These are phyloP conservation scores for Candida sp. DNA, from an alignment of 1,139 yeast species.

Conservation along the genomic window DNA sequence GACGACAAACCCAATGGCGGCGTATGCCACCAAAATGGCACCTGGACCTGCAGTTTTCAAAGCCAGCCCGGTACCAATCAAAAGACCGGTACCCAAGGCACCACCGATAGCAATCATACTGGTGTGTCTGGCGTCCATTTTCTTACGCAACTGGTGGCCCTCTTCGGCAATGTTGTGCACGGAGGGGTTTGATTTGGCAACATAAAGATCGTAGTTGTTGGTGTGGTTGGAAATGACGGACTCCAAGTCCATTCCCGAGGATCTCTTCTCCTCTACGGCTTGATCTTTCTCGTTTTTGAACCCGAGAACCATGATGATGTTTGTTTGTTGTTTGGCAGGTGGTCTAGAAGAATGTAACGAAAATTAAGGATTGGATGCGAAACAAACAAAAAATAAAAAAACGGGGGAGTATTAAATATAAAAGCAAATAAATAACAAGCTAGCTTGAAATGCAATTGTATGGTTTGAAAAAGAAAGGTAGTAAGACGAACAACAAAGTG, in stretches of 20 bases:
- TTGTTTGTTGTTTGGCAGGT: neutral
- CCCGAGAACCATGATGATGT: conserved; percentile 5
- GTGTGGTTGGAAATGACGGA: conserved; percentile 34
- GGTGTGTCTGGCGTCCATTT: conserved; percentile 71
- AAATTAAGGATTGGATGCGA: neutral
- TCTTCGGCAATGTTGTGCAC: conserved; percentile 32
- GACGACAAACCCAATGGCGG: conserved; percentile 64
- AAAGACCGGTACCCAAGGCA: conserved; percentile 53
- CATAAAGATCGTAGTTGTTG: conserved; percentile 52
- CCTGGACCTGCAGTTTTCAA: conserved; percentile 72
- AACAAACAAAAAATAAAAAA: neutral
- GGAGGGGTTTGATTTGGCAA: conserved; percentile 48
- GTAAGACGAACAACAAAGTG: too few species aligned
- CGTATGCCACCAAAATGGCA: conserved; percentile 63
- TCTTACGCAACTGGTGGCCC: conserved; percentile 63
- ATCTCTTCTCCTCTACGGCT: conserved; percentile 2
- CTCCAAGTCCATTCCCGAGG: conserved; percentile 11
- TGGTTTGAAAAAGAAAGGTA: too few species aligned
- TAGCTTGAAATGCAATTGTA: neutral
- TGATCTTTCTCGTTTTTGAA: conserved; percentile 18
- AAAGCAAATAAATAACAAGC: neutral
- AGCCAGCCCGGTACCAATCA: conserved; percentile 74
- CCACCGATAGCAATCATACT: conserved; percentile 72
- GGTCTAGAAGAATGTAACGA: neutral
- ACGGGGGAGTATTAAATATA: neutral